These are phyloP conservation scores for Pelargonium citronellum DNA, from an alignment of 441 rosid species.

Conservation along the genomic window DNA sequence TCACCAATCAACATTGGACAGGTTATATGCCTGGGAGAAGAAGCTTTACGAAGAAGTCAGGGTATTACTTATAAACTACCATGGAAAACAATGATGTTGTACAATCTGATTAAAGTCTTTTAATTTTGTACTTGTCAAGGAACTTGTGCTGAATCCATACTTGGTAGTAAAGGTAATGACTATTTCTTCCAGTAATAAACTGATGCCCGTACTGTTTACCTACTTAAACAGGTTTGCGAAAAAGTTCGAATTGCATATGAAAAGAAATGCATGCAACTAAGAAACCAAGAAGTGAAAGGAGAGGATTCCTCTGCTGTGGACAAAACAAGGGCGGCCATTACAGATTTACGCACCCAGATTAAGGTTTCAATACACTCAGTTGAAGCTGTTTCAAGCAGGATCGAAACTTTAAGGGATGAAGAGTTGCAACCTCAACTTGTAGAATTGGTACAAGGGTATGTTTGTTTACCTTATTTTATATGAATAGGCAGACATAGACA, in stretches of 20 bases:
- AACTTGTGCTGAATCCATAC: neutral
- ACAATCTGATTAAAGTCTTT: neutral
- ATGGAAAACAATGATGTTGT: neutral
- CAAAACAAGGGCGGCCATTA: slow-evolving; percentile 62
- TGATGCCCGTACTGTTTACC: neutral
- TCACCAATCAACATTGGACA: slow-evolving; percentile 84
- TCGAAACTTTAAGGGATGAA: slow-evolving; percentile 79
- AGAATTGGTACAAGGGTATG: slow-evolving; percentile 82
- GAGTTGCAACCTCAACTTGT: slow-evolving; percentile 90
- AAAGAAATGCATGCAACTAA: slow-evolving; percentile 69
- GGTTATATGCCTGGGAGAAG: slow-evolving; percentile 91
- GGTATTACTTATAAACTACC: slow-evolving; percentile 32
- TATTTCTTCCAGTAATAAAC: neutral
- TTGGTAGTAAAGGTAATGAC: neutral
- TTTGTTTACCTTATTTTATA: neutral
- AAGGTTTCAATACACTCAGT: slow-evolving; percentile 76
- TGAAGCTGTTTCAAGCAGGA: slow-evolving; percentile 74
- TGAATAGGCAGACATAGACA: neutral
- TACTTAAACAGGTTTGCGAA: slow-evolving; percentile 65
- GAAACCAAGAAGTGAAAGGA: slow-evolving; percentile 76
- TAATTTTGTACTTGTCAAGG: neutral
- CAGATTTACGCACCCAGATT: slow-evolving; percentile 74
- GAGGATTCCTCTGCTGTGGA: slow-evolving; percentile 50
- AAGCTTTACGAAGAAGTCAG: slow-evolving; percentile 87
- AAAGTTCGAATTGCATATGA: slow-evolving; percentile 72